A percentile compares a stretch with the other conserved stretches of the same genome.
Evolutionary conservation across 2,329 filamentous ascomycete genomes (phyloP).

Genomic region (Cladorrhinum sp.): DNA sequence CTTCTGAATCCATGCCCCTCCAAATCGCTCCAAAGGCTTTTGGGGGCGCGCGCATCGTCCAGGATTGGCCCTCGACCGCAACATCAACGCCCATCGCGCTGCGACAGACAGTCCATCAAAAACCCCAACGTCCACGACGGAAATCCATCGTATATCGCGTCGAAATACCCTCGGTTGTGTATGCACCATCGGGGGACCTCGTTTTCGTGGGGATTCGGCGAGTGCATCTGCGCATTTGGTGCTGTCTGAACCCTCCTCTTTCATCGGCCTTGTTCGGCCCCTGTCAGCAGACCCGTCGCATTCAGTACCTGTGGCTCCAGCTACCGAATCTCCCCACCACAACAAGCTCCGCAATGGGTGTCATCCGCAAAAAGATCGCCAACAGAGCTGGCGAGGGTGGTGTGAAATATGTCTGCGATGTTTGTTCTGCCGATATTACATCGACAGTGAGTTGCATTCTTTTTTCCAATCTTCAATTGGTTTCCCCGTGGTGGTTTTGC

Average conservation of each 20-base stretch:
- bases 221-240: slow-evolving; percentile 1
- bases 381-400: slow-evolving; percentile 81
- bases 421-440: slow-evolving; percentile 94
- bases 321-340: slow-evolving; percentile 14
- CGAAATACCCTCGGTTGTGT: background rate
- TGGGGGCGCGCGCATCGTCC: background rate
- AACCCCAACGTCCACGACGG: background rate
- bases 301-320: background rate
- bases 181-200: slow-evolving; percentile 9
- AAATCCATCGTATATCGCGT: slow-evolving; percentile 26
- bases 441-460: slow-evolving; percentile 67
- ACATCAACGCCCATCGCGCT: slow-evolving; percentile 13
- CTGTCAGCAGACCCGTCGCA: slow-evolving; percentile 19
- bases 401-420: slow-evolving; percentile 95
- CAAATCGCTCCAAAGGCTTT: background rate
- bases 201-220: slow-evolving; percentile 13
- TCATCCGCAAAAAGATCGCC: slow-evolving; percentile 94
- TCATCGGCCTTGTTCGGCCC: slow-evolving; percentile 14
- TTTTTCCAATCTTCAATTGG: background rate
- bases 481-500: background rate
- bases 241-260: background rate
- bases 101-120: slow-evolving; percentile 22
- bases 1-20: background rate
- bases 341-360: slow-evolving; percentile 63
- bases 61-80: slow-evolving; percentile 20